Percentiles rank a stretch among this genome's conserved stretches.
Conservation (phyloP, 2,329 filamentous ascomycete species). For the Calonectria multiphialidica region DNA sequence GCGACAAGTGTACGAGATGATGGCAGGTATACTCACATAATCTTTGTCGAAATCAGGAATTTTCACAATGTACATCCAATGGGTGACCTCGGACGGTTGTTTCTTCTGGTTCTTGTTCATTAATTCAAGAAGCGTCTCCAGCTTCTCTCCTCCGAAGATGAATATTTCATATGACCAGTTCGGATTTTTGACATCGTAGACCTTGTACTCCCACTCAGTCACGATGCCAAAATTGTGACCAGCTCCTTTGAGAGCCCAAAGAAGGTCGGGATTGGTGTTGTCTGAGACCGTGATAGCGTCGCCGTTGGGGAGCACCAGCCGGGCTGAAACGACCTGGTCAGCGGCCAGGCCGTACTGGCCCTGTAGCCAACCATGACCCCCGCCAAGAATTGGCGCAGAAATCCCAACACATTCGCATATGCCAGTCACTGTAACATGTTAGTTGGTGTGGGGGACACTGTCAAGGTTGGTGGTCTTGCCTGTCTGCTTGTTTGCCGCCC, state of each 20-base stretch:
- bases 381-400: conserved; percentile 11
- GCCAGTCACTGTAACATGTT: not conserved
- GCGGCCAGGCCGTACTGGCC: conserved; percentile 25
- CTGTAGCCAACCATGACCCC: conserved; percentile 33
- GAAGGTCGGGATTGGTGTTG: conserved; percentile 35
- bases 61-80: conserved; percentile 36
- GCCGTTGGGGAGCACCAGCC: conserved; percentile 22
- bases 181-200: conserved; percentile 55
- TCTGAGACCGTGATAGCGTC: conserved; percentile 23
- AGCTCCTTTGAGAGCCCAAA: conserved; percentile 59
- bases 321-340: conserved; percentile 29
- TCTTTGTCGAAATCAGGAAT: conserved; percentile 29
- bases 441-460: not conserved
- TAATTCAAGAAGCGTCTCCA: conserved; percentile 30
- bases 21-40: not conserved
- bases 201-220: conserved; percentile 54
- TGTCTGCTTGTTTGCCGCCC: conserved; percentile 29
- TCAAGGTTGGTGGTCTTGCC: not conserved
- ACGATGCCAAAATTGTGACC: conserved; percentile 69
- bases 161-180: conserved; percentile 55
- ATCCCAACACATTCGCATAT: not conserved
- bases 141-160: conserved; percentile 46
- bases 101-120: conserved; percentile 32
- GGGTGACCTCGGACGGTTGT: conserved; percentile 24
- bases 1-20: not conserved